Conservation (phyloP, 371 early-diverging fungal species). For the Mucor lusitanicus region DNA sequence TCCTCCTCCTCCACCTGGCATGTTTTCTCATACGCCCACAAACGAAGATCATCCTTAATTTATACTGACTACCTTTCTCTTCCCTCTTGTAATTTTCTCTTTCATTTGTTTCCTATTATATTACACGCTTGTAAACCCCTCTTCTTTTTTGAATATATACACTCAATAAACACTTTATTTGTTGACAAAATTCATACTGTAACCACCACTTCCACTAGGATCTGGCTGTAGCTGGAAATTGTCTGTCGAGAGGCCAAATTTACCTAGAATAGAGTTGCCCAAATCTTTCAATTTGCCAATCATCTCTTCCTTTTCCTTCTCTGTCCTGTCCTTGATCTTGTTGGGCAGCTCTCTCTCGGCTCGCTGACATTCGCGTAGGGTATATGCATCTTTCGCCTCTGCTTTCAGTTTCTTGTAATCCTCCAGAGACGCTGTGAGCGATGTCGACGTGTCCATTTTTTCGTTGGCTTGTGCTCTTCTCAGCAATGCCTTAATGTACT, state of each 20-base stretch:
- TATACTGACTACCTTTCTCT: neutral
- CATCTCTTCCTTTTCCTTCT: conserved; percentile 78
- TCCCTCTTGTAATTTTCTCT: neutral
- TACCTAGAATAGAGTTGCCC: conserved; percentile 73
- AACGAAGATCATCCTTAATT: conserved; percentile 8
- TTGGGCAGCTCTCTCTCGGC: conserved; percentile 46
- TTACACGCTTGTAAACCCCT: neutral
- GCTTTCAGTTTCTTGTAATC: conserved; percentile 48
- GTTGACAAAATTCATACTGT: conserved; percentile 70
- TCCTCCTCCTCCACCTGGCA: conserved; percentile 17
- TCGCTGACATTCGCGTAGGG: conserved; percentile 33
- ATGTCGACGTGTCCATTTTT: conserved; percentile 48
- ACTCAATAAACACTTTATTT: neutral
- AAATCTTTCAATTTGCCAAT: conserved; percentile 74
- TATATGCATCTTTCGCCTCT: conserved; percentile 34
- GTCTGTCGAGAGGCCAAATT: conserved; percentile 74
- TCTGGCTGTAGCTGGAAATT: conserved; percentile 73
- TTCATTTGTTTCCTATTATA: neutral
- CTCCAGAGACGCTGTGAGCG: conserved; percentile 59
- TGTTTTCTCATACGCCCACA: conserved; percentile 3
- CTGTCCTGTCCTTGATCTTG: conserved; percentile 48
- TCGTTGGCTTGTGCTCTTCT: conserved; percentile 84
- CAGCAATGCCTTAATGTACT: conserved; percentile 74
- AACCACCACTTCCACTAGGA: conserved; percentile 56
- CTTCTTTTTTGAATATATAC: conserved; percentile 2